Percentiles rank a stretch among this genome's conserved stretches.
Conservation (phyloP, 345 rosid species). For the Pistacia atlantica region DNA sequence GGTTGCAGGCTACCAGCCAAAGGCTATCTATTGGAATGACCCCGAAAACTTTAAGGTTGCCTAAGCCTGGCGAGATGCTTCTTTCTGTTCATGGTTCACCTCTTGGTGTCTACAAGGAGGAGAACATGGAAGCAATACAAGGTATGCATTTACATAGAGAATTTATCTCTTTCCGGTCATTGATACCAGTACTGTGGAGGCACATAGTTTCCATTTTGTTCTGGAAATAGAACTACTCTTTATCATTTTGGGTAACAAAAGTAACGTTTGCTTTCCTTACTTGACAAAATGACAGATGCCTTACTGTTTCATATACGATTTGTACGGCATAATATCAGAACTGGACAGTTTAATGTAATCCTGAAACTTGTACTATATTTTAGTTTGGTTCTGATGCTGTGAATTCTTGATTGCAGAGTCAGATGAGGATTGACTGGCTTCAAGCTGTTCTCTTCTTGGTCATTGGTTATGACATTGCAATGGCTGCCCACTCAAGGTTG, state of each 20-base stretch:
- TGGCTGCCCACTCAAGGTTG: not conserved
- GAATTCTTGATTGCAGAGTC: constrained; percentile 45
- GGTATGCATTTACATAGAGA: constrained; percentile 45
- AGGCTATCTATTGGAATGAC: constrained; percentile 93
- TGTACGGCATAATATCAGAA: not conserved
- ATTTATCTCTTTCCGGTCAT: not conserved
- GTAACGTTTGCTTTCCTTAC: not conserved
- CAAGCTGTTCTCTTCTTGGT: not conserved
- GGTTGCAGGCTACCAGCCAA: constrained; percentile 63
- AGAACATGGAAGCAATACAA: constrained; percentile 82
- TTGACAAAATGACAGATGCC: not conserved
- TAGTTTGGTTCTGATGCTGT: constrained; percentile 7
- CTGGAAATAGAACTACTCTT: not conserved
- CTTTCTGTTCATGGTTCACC: constrained; percentile 93
- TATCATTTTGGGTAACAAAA: not conserved
- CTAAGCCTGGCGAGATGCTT: constrained; percentile 91
- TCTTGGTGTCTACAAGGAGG: constrained; percentile 83
- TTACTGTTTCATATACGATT: not conserved
- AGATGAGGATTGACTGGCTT: constrained; percentile 40
- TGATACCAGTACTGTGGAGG: not conserved
- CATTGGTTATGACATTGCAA: not conserved
- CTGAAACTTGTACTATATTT: not conserved
- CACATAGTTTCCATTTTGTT: not conserved
- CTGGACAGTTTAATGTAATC: not conserved
- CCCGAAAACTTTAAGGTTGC: constrained; percentile 76